These are phyloP conservation scores for Amesomyces nigricolor DNA, from an alignment of 2,329 filamentous ascomycete species.

Conservation along the genomic window DNA sequence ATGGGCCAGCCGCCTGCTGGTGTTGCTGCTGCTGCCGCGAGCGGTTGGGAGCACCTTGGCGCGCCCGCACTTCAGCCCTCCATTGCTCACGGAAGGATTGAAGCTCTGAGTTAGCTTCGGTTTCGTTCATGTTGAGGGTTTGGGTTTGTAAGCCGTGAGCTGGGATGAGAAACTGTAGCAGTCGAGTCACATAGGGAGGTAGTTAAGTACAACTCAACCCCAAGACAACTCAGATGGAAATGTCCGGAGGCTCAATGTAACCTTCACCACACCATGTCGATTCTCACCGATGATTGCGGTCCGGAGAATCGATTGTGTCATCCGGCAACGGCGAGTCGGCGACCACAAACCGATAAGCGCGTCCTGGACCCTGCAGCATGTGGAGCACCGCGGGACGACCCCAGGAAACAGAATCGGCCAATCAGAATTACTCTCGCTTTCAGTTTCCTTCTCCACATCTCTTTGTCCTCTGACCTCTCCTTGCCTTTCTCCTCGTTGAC, in stretches of 20 bases:
- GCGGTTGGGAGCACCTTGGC: constrained; percentile 19
- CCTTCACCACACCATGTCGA: no score
- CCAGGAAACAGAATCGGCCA: no score
- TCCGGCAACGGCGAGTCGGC: constrained; percentile 5
- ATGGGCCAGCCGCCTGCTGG: constrained; percentile 9
- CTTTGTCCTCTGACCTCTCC: no score
- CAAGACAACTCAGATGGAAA: no score
- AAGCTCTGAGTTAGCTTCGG: constrained; percentile 61
- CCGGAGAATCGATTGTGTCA: constrained; percentile 7
- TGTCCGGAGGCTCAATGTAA: no score
- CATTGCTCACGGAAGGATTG: constrained; percentile 82
- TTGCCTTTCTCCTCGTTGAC: no score
- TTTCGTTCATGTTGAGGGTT: constrained; percentile 23
- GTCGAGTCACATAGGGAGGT: no score
- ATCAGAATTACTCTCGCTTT: no score
- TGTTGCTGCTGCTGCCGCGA: constrained; percentile 10
- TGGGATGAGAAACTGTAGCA: no score
- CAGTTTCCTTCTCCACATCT: no score
- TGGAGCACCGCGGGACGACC: background rate
- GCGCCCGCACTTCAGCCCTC: constrained; percentile 67
- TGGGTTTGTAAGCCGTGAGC: background rate
- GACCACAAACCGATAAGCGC: constrained; percentile 8
- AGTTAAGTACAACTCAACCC: no score
- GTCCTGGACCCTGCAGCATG: background rate
- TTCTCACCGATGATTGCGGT: background rate